Evolutionary conservation across 2,329 filamentous ascomycete genomes (phyloP), one percentile per base, ranked within the genome.

Genomic region (Microcyclosporella mali): DNA sequence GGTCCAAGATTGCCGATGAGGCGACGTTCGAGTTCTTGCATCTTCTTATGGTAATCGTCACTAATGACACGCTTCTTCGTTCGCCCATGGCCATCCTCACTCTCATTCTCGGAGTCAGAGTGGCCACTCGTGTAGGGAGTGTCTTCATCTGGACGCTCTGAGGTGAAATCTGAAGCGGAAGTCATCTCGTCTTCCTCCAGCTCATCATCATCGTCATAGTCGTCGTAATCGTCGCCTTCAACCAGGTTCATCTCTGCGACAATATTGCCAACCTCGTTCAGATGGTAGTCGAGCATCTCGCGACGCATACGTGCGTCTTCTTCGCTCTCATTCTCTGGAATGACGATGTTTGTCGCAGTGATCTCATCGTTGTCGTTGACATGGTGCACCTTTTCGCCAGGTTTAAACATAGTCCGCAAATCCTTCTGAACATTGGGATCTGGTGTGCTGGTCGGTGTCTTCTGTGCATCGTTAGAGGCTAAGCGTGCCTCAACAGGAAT

Each of bases 181-280:
- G 43, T 53, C 16, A 43, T 55, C 29, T 75, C 70, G 36, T 75
- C 67, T 18, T 68, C 65, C 14, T 73, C 70, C 29, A 76, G 72
- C 21, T 25, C 21, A 25, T 25, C 21, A 9, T 25, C 21, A 9
- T 25, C 21, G 46, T 89, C 82, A 49, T 25, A 25, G n/a, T 79
- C 73, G 14, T 73, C 33, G 19, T 36, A 41, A 12, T 79, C 73
- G 15, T 73, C 33, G 19, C 19, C 33, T 46, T 89, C 82, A 49
- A 94, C 87, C 2, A 97, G 66, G 45, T 94, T 79, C 34, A 98
- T 76, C 66, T 97, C 88, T 12, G 92, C 92, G 12, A 98, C 92
- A 2, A 98, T 85, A 29, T 87, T 81, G 3, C 88, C 88, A 44
- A 98, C 82, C 63, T 97, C 90, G 33, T 84, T 82, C 65, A 95